Conservation (phyloP, 805 yeast species). For the Candida tibetensis region DNA sequence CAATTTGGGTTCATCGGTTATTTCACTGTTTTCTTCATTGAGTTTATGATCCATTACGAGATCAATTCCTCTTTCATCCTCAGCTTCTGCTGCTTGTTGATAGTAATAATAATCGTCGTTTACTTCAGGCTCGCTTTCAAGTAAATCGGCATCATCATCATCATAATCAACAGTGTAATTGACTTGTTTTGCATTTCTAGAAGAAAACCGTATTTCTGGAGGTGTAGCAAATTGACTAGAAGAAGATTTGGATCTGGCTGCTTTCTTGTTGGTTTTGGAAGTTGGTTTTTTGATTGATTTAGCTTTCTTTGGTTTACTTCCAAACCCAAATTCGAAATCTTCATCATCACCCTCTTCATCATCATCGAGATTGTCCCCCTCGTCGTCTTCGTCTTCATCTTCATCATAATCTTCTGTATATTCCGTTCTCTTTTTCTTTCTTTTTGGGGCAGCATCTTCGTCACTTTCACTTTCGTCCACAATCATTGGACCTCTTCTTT, state of each 20-base stretch:
- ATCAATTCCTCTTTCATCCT: slow-evolving; percentile 37
- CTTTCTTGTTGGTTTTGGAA: slow-evolving; percentile 3
- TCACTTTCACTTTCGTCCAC: slow-evolving; percentile 37
- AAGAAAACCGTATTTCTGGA: slow-evolving; percentile 69
- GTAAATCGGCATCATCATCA: slow-evolving; percentile 51
- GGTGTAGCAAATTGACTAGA: slow-evolving; percentile 12
- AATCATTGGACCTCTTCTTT: slow-evolving; percentile 39
- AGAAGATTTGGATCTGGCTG: slow-evolving; percentile 1
- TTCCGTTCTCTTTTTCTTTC: slow-evolving; percentile 9
- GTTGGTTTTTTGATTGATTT: not conserved
- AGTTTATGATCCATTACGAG: slow-evolving; percentile 40
- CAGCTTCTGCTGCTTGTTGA: slow-evolving; percentile 29
- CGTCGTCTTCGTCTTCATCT: slow-evolving; percentile 15
- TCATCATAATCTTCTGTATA: slow-evolving; percentile 17
- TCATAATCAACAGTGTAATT: slow-evolving; percentile 75
- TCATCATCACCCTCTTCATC: slow-evolving; percentile 21
- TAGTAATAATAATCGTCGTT: slow-evolving; percentile 32
- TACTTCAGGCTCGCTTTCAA: slow-evolving; percentile 42
- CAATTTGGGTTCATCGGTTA: slow-evolving; percentile 53
- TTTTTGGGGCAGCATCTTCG: slow-evolving; percentile 21
- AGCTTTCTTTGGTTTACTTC: slow-evolving; percentile 14
- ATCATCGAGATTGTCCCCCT: slow-evolving; percentile 17
- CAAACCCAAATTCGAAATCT: slow-evolving; percentile 22
- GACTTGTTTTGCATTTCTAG: slow-evolving; percentile 64
- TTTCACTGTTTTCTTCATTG: slow-evolving; percentile 34